Conservation (phyloP, 73 alveolate genomes). For the Durusdinium trenchii region DNA sequence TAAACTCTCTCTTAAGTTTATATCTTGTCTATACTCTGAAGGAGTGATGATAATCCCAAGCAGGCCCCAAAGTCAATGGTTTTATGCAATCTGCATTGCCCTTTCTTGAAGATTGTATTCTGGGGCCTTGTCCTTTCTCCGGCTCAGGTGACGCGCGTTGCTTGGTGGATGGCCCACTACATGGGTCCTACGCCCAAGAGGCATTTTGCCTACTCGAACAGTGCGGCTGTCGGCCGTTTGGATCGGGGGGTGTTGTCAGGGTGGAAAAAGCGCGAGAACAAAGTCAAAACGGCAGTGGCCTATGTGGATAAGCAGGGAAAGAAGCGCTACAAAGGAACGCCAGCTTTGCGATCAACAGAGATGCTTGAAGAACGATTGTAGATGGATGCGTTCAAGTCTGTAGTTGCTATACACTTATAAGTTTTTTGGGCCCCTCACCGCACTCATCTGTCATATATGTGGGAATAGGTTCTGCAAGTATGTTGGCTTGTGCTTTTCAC, state of each 20-base stretch:
- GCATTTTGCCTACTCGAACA: background rate
- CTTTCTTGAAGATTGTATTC: too few relatives aligned
- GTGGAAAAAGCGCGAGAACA: conserved; percentile 3
- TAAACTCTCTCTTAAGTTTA: too few relatives aligned
- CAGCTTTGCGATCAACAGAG: background rate
- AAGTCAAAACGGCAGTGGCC: background rate
- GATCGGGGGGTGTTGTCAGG: background rate
- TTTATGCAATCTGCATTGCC: too few relatives aligned
- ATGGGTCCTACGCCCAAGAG: background rate
- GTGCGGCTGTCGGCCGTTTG: background rate
- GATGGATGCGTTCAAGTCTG: too few relatives aligned
- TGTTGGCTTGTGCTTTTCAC: too few relatives aligned
- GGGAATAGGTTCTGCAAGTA: too few relatives aligned
- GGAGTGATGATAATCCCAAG: too few relatives aligned
- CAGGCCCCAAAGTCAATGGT: too few relatives aligned
- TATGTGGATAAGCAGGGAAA: background rate
- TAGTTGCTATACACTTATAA: background rate
- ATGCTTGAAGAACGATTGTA: background rate
- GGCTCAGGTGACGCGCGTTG: too few relatives aligned
- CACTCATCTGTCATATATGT: too few relatives aligned
- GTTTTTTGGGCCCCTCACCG: background rate
- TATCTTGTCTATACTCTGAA: too few relatives aligned
- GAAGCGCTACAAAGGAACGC: background rate
- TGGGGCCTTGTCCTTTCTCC: too few relatives aligned
- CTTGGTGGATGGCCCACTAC: conserved; percentile 22